phyloP scores from a whole-genome alignment of 768 basidiomycete genomes.

The Serendipita sp. region DNA sequence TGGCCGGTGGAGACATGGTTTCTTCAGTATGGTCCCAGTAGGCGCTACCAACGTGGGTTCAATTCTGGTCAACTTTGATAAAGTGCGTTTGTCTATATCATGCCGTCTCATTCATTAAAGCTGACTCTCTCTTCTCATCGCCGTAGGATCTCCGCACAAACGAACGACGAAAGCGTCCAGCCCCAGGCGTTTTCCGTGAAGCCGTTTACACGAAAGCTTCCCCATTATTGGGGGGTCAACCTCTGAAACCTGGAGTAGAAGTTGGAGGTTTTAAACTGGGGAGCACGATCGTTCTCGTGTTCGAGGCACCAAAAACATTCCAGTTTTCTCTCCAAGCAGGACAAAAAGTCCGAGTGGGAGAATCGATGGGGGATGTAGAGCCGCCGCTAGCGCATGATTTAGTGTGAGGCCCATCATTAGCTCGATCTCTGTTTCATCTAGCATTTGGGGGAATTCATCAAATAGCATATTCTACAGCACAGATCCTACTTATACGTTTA shows the following conservation, averaged over 20 bases:
- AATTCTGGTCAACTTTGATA: constrained; percentile 91
- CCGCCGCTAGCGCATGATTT: background rate
- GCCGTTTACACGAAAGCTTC: constrained; percentile 82
- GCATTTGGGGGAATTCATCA: too few species aligned
- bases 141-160: constrained; percentile 74
- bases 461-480: too few species aligned
- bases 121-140: background rate
- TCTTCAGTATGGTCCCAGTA: constrained; percentile 95
- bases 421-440: too few species aligned
- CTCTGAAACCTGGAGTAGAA: constrained; percentile 74
- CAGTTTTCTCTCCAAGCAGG: constrained; percentile 61
- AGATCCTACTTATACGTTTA: too few species aligned
- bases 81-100: constrained; percentile 25
- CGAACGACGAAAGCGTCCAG: constrained; percentile 41
- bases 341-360: constrained; percentile 74
- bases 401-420: background rate
- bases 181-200: constrained; percentile 77
- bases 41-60: constrained; percentile 97
- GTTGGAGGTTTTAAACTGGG: constrained; percentile 96
- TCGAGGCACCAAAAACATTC: constrained; percentile 81
- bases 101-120: background rate
- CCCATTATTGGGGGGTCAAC: constrained; percentile 70
- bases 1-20: constrained; percentile 87
- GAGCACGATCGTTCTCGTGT: constrained; percentile 90
- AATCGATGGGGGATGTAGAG: constrained; percentile 51